Percentiles rank a stretch among this genome's conserved stretches.
Evolutionary conservation across 1,139 yeast species (phyloP).

Genomic region (Trichomonascaceae sp.): DNA sequence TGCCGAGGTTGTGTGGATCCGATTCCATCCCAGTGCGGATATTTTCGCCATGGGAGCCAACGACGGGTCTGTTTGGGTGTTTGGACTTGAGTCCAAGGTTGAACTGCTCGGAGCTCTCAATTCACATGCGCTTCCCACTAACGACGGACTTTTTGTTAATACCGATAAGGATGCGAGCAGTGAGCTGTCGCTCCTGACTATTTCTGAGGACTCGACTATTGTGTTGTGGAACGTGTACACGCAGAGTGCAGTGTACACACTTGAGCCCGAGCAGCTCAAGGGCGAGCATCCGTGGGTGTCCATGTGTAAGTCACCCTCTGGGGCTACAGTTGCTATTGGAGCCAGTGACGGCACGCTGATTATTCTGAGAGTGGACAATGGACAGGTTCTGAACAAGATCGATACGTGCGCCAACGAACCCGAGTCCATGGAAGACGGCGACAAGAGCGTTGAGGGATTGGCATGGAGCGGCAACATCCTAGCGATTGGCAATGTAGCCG

Average conservation of each 20-base stretch:
- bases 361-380: slow-evolving; percentile 60
- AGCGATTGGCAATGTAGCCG: slow-evolving; percentile 85
- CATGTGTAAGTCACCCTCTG: slow-evolving; percentile 39
- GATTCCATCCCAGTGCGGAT: slow-evolving; percentile 58
- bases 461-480: slow-evolving; percentile 63
- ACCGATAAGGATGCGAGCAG: slow-evolving; percentile 41
- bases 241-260: slow-evolving; percentile 41
- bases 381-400: slow-evolving; percentile 49
- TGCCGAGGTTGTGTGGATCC: slow-evolving; percentile 71
- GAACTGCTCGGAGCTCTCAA: slow-evolving; percentile 69
- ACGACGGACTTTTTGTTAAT: slow-evolving; percentile 60
- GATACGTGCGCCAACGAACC: slow-evolving; percentile 47
- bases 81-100: slow-evolving; percentile 48
- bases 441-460: slow-evolving; percentile 75
- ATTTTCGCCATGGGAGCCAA: slow-evolving; percentile 83
- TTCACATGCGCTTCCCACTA: slow-evolving; percentile 64
- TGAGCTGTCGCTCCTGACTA: slow-evolving; percentile 48
- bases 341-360: slow-evolving; percentile 78
- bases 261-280: slow-evolving; percentile 52
- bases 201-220: slow-evolving; percentile 80
- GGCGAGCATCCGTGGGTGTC: slow-evolving; percentile 84
- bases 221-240: slow-evolving; percentile 87
- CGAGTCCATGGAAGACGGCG: slow-evolving; percentile 53
- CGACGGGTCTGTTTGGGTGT: slow-evolving; percentile 94
- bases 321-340: slow-evolving; percentile 46